A percentile compares a stretch with the other conserved stretches of the same genome.
Conservation (phyloP, 169 alveolate species). For the Neospora caninum region DNA sequence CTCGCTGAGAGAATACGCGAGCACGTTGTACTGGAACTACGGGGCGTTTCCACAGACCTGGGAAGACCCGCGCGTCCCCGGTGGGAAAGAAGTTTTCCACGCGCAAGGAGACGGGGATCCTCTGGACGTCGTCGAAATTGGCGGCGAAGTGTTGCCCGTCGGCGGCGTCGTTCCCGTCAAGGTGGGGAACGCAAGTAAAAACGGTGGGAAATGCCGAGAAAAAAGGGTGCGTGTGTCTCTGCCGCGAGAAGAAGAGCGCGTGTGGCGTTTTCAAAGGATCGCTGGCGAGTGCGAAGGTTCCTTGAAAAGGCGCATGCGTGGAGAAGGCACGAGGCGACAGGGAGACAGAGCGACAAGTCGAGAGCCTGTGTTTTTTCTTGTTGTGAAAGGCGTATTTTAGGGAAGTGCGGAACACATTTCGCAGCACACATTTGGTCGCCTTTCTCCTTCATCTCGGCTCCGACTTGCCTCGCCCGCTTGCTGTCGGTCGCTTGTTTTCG, state of each 20-base stretch:
- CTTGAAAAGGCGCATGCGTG: no score
- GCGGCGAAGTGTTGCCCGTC: slow-evolving; percentile 72
- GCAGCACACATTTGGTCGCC: neutral
- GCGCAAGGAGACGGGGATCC: slow-evolving; percentile 93
- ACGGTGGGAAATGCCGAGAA: no score
- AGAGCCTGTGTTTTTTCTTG: no score
- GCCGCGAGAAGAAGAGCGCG: no score
- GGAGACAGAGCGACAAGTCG: no score
- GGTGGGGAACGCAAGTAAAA: neutral
- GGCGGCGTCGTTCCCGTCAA: slow-evolving; percentile 82
- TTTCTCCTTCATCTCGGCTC: neutral
- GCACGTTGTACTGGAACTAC: slow-evolving; percentile 90
- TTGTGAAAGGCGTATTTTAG: no score
- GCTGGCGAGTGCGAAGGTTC: no score
- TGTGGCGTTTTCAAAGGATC: no score
- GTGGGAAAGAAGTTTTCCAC: slow-evolving; percentile 48
- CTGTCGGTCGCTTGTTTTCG: neutral
- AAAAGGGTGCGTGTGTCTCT: no score
- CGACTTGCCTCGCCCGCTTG: no score
- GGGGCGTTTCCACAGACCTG: slow-evolving; percentile 94
- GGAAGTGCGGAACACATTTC: no score
- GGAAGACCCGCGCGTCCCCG: slow-evolving; percentile 85
- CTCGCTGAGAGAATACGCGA: slow-evolving; percentile 75
- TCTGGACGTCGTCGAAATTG: slow-evolving; percentile 90
- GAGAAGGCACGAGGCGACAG: no score